These are phyloP conservation scores for Aspergillus viridinutans DNA, from an alignment of 2,329 filamentous ascomycete species.

Conservation along the genomic window DNA sequence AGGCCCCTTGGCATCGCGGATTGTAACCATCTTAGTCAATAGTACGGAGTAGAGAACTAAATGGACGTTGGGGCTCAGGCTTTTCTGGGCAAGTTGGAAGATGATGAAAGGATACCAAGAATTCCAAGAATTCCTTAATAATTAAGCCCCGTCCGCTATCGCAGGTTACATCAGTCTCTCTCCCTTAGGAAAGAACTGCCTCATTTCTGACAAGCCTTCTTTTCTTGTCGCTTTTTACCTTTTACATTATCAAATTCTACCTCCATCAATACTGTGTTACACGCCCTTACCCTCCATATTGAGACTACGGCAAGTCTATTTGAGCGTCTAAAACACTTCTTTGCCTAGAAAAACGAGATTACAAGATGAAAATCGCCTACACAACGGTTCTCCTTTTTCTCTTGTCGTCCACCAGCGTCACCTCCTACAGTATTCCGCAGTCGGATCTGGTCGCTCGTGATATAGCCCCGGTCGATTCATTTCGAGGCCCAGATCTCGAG, in stretches of 20 bases:
- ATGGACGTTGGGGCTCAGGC: background rate
- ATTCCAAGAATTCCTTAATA: background rate
- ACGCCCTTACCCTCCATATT: background rate
- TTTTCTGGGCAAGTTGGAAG: background rate
- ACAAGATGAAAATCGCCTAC: slow-evolving; percentile 31
- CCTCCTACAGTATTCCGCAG: slow-evolving; percentile 24
- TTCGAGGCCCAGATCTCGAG: slow-evolving; percentile 30
- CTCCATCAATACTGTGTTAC: background rate
- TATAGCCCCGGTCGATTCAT: slow-evolving; percentile 6
- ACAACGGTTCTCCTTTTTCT: slow-evolving; percentile 26
- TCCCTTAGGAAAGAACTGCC: background rate
- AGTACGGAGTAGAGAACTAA: background rate
- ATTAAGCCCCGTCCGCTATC: background rate
- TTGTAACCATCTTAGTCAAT: background rate
- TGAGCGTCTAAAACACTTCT: background rate
- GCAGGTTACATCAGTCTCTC: background rate
- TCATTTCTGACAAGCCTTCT: background rate
- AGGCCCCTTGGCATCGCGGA: background rate
- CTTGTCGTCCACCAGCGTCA: slow-evolving; percentile 21
- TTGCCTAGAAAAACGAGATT: background rate
- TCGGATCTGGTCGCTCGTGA: slow-evolving; percentile 20
- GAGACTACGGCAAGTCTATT: background rate
- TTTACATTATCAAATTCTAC: background rate
- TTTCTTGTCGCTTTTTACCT: background rate
- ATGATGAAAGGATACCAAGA: background rate